Evolutionary conservation across 148 eudicot species (phyloP), one percentile per base, ranked within the genome.

Genomic region (Spergularia bocconei): DNA sequence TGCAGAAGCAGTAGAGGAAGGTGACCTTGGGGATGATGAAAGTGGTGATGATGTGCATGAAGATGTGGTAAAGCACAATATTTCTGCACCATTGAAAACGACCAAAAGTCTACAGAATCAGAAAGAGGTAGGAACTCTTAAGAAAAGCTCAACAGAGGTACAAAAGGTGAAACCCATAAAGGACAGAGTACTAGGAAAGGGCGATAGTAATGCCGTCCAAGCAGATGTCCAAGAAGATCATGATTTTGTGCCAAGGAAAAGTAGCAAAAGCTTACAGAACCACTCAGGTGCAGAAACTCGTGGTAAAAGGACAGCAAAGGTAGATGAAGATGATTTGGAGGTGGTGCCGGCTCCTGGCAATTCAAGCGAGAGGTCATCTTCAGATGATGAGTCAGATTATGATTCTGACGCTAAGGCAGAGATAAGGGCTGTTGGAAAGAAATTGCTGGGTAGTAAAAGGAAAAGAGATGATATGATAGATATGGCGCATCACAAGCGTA

Each of bases 401-500:
- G 95, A 89, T 48, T 80, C 86, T 15, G 85, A 87, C 63, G 72
- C 89, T 29, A 93, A 91, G 78, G 92, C 91, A 1, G 95, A 93
- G 82, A 84, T 91, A 44, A 82, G 92, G 73, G 95, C 97, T 8
- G 74, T 61, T 55, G 98, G 95, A 3, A 93, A 91, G 86, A 93
- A 88, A 75, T 88, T 91, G 95, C 80, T 91, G 58, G 80, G 86
- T 6, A 39, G 76, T 71, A 93, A 93, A 77, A 91, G 88, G 78
- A 81, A 77, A 57, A 86, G 98, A 75, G 90, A 91, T 51, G 77
- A 86, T 19, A 85, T 93, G 63, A 67, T 86, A 23, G 97, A 93
- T 65, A 97, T 90, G 79, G 97, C 88, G 10, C 91, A 93, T 84
- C 88, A 93, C 87, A 93, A 86, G 71, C 84, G 88, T 70, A 91